Conservation (phyloP, 192 early-diverging fungal genomes). For the Podila verticillata region DNA sequence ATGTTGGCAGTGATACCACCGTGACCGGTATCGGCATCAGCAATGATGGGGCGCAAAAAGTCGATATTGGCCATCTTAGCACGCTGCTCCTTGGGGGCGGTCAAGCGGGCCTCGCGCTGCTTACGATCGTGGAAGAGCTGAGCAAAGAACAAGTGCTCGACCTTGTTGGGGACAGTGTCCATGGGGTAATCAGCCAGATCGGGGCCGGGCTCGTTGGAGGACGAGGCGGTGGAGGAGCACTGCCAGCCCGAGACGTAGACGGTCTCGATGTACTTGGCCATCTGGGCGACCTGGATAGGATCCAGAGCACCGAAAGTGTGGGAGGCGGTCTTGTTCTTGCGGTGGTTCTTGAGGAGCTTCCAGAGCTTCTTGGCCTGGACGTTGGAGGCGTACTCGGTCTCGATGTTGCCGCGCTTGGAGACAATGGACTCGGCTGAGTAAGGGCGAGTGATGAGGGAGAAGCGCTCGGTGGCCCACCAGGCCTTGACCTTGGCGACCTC, state of each 20-base stretch:
- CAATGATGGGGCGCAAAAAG: slow-evolving; percentile 94
- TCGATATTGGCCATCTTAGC: slow-evolving; percentile 80
- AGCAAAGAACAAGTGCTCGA: slow-evolving; percentile 97
- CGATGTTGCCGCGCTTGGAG: slow-evolving; percentile 86
- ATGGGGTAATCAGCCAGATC: slow-evolving; percentile 99
- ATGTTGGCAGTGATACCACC: slow-evolving; percentile 98
- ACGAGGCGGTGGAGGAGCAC: slow-evolving; percentile 94
- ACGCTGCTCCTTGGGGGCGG: slow-evolving; percentile 71
- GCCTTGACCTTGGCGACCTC: slow-evolving; percentile 86
- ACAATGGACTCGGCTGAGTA: slow-evolving; percentile 89
- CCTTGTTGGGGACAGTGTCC: slow-evolving; percentile 98
- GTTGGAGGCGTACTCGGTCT: slow-evolving; percentile 81
- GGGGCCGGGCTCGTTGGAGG: slow-evolving; percentile 95
- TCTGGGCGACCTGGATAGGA: slow-evolving; percentile 94
- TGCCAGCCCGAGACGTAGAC: slow-evolving; percentile 99
- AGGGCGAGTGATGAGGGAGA: slow-evolving; percentile 83
- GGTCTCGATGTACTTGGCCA: slow-evolving; percentile 97
- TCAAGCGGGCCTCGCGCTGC: slow-evolving; percentile 90
- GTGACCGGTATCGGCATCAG: slow-evolving; percentile 98
- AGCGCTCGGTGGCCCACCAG: slow-evolving; percentile 90
- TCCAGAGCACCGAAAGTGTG: slow-evolving; percentile 97
- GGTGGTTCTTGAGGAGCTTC: slow-evolving; percentile 81
- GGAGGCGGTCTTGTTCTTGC: slow-evolving; percentile 80
- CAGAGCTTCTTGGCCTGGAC: slow-evolving; percentile 94
- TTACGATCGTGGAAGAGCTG: slow-evolving; percentile 98